Evolutionary conservation across 495 filamentous ascomycete genomes (phyloP).

Genomic region (Penicillium angulare): DNA sequence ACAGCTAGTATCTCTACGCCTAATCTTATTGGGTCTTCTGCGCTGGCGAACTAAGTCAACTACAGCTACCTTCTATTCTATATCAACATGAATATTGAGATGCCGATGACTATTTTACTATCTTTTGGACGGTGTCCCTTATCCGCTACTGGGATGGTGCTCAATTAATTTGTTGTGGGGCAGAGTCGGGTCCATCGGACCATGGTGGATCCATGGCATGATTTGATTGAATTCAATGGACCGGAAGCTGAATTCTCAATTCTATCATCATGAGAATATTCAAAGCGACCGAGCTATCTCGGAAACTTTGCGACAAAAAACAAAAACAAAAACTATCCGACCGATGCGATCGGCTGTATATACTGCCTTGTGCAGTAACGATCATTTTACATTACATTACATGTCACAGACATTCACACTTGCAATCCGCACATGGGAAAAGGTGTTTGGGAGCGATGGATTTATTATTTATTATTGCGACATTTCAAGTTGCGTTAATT

Average conservation of each 20-base stretch:
- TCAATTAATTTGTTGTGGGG: neutral
- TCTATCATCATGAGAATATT: too few relatives aligned
- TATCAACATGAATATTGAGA: too few relatives aligned
- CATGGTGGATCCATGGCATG: constrained; percentile 3
- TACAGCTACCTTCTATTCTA: neutral
- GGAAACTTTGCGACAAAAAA: too few relatives aligned
- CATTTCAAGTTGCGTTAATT: too few relatives aligned
- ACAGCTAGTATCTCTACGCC: constrained; percentile 36
- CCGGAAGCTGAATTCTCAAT: too few relatives aligned
- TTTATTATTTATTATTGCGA: neutral
- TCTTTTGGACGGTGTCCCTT: too few relatives aligned
- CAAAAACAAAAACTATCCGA: too few relatives aligned
- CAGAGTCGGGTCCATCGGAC: neutral
- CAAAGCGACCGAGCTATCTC: neutral
- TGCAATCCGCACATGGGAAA: constrained; percentile 4
- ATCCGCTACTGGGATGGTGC: too few relatives aligned
- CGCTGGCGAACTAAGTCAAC: constrained; percentile 17
- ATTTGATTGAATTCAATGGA: neutral
- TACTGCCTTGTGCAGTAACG: constrained; percentile 5
- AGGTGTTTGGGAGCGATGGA: constrained; percentile 3
- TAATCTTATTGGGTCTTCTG: constrained; percentile 39
- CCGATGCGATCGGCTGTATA: constrained; percentile 4
- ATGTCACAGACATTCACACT: neutral
- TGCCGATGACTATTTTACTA: too few relatives aligned
- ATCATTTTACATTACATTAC: constrained; percentile 4